Conservation (phyloP, 495 filamentous ascomycete genomes). For the Neurospora tetraspora region DNA sequence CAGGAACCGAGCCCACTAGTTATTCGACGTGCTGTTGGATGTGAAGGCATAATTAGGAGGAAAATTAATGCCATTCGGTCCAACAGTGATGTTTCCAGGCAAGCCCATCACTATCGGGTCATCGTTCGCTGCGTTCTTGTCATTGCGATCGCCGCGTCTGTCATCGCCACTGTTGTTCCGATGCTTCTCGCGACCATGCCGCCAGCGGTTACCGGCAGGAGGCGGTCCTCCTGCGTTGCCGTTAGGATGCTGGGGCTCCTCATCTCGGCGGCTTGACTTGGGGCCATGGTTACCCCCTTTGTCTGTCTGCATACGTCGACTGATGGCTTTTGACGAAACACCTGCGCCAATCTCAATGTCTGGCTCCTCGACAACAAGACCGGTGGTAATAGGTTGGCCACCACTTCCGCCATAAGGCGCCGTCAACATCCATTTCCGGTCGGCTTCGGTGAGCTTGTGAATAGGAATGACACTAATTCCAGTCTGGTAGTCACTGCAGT, state of each 20-base stretch:
- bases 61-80: constrained; percentile 60
- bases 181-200: constrained; percentile 35
- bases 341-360: constrained; percentile 98
- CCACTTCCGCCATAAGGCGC: constrained; percentile 91
- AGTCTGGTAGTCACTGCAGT: constrained; percentile 91
- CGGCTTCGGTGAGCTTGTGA: constrained; percentile 83
- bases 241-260: constrained; percentile 37
- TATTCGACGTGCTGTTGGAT: background rate
- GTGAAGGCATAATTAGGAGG: constrained; percentile 49
- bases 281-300: constrained; percentile 64
- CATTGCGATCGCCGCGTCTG: constrained; percentile 35
- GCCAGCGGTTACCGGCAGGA: constrained; percentile 29
- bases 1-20: background rate
- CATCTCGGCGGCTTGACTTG: constrained; percentile 52
- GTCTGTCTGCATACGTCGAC: constrained; percentile 70
- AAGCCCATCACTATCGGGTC: constrained; percentile 44
- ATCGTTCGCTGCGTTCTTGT: constrained; percentile 37
- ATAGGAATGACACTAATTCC: constrained; percentile 93
- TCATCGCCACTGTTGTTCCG: constrained; percentile 37
- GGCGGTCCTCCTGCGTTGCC: constrained; percentile 30
- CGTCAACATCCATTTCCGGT: constrained; percentile 93
- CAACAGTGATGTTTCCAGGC: constrained; percentile 43
- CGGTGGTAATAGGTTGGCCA: constrained; percentile 65
- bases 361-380: constrained; percentile 89
- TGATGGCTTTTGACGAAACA: constrained; percentile 92